Percentiles rank a stretch among this genome's conserved stretches.
These are phyloP conservation scores for Lasiodiplodia sp. DNA, from an alignment of 2,329 filamentous ascomycete genomes.

Conservation along the genomic window DNA sequence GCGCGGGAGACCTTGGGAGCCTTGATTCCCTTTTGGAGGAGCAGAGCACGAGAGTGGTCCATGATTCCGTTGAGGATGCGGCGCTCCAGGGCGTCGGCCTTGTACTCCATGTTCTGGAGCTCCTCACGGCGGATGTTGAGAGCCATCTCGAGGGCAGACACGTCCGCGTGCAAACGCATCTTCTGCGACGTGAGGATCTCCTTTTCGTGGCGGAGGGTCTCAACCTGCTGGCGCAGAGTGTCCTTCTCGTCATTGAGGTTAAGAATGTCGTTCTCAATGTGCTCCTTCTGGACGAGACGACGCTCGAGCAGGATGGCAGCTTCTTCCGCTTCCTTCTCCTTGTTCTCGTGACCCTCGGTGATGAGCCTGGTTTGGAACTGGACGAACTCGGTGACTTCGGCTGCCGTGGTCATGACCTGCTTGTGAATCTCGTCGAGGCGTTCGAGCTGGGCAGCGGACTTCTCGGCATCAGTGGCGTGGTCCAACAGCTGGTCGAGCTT, in stretches of 20 bases:
- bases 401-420: conserved; percentile 83
- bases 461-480: conserved; percentile 70
- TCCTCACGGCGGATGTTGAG: conserved; percentile 89
- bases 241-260: conserved; percentile 54
- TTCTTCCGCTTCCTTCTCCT: conserved; percentile 80
- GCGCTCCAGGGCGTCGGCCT: conserved; percentile 87
- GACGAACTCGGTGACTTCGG: conserved; percentile 84
- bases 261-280: conserved; percentile 57
- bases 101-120: conserved; percentile 85
- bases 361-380: conserved; percentile 77
- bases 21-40: conserved; percentile 64
- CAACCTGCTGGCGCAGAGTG: conserved; percentile 59
- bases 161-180: conserved; percentile 79
- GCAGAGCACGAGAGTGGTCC: conserved; percentile 90
- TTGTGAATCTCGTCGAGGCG: conserved; percentile 88
- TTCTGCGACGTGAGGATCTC: conserved; percentile 81
- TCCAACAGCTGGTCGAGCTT: conserved; percentile 64
- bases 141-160: conserved; percentile 90
- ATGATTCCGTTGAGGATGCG: conserved; percentile 95
- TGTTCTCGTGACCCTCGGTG: conserved; percentile 78
- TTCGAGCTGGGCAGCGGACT: conserved; percentile 77
- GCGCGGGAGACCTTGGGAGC: conserved; percentile 32
- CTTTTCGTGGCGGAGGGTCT: conserved; percentile 70
- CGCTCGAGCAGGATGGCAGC: conserved; percentile 82
- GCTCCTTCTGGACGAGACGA: conserved; percentile 70